Base-by-base conservation (phyloP, 2,329 filamentous ascomycete genomes). In the Sclerotinia borealis region DNA sequence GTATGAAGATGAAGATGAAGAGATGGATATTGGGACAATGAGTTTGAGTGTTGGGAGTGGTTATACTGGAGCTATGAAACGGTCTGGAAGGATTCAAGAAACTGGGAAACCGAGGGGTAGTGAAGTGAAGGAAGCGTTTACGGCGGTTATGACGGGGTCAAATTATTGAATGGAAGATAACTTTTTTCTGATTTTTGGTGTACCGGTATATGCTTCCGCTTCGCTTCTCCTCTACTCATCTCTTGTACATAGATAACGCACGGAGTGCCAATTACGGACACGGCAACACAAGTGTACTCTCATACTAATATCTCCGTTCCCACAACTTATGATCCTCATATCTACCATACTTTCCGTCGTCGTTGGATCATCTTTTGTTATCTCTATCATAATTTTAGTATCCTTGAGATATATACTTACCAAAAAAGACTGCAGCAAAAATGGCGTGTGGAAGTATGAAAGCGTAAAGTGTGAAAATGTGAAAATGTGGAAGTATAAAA, bases 91-190 rank as follows among this genome's bases (percentile, higher is more conserved):
- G 29, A 41, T 29, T 25, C 54, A 58, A 19, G 39, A 58, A 25
- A 58, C 54, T 25, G 29, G 39, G 11, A 25, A 29, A 4, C 27
- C 39, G 39, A 25, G 8, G n/a, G n/a, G 39, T 34, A 64, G 66
- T 49, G 51, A 55, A 13, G 34, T 64, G n/a, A 59, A 65, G 25
- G 63, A 55, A 17, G 60, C 41, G 8, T 68, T 68, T 39, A 63
- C 63, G 5, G 59, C 66, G 15, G 61, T 56, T 11, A 55, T 63
- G 27, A 68, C 65, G 15, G 56, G 63, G 39, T 36, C 54, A 1
- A 25, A 36, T 34, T 58, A 45, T 58, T 58, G 41, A 45, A 45
- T 45, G 27, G 19, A 25, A 45, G 11, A 1, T 25, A 2, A 11
- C 34, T 45, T 15, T 3, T 51, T 34, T 45, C 2, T 34, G 6